These are phyloP conservation scores for Onygena corvina DNA, from an alignment of 2,329 filamentous ascomycete species.

Conservation along the genomic window DNA sequence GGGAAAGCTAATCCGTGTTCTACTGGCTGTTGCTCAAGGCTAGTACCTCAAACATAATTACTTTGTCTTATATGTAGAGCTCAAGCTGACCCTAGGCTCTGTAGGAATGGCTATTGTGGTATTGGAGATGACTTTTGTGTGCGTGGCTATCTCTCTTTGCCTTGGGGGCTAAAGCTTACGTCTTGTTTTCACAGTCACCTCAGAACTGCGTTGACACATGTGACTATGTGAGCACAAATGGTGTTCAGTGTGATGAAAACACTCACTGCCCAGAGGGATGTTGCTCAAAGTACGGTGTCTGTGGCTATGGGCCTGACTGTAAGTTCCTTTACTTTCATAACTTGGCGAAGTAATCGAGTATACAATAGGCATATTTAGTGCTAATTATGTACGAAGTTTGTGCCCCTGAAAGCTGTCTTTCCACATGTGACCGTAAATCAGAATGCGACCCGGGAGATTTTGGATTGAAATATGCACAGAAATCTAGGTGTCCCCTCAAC, in stretches of 20 bases:
- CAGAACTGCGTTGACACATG: not conserved
- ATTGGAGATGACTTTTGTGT: constrained; percentile 8
- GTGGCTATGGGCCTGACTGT: constrained; percentile 10
- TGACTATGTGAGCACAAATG: not conserved
- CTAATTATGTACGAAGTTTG: not conserved
- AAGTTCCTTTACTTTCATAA: too few species aligned
- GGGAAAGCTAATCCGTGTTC: not conserved
- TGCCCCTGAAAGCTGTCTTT: constrained; percentile 13
- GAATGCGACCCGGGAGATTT: constrained; percentile 20
- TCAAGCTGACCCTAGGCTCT: not conserved
- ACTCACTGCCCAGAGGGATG: constrained; percentile 5
- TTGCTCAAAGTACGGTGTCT: constrained; percentile 17
- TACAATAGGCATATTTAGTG: not conserved
- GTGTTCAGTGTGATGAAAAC: constrained; percentile 8
- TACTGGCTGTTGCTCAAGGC: constrained; percentile 5
- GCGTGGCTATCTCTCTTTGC: not conserved
- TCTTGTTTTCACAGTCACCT: not conserved
- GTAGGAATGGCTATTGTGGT: constrained; percentile 6
- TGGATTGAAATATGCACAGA: constrained; percentile 14
- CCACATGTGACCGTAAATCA: constrained; percentile 17
- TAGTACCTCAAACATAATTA: not conserved
- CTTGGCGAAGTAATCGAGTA: too few species aligned
- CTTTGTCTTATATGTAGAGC: not conserved
- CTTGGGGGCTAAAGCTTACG: not conserved
- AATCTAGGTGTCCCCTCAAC: constrained; percentile 21